A percentile compares a stretch with the other conserved stretches of the same genome.
phyloP scores from a whole-genome alignment of 2,329 filamentous ascomycete genomes.

The Coleophoma crateriformis region DNA sequence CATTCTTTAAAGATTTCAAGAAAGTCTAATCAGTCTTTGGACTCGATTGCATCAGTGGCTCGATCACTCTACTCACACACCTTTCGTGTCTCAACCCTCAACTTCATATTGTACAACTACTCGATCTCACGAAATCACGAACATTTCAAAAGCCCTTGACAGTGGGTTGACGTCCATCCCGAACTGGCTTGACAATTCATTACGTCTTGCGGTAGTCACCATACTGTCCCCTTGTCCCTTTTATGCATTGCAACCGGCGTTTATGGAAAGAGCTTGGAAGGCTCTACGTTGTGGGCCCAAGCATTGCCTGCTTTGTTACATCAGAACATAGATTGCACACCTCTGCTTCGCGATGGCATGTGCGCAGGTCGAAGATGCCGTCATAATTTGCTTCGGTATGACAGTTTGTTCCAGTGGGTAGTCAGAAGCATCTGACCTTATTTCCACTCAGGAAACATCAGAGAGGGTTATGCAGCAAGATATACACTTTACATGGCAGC shows the following conservation, averaged over 20 bases:
- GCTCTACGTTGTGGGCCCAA: slow-evolving; percentile 22
- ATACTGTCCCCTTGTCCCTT: slow-evolving; percentile 13
- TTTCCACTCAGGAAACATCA: neutral
- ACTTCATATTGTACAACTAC: slow-evolving; percentile 24
- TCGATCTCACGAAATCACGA: slow-evolving; percentile 25
- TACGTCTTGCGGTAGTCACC: slow-evolving; percentile 17
- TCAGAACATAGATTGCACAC: slow-evolving; percentile 28
- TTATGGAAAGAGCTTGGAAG: slow-evolving; percentile 16
- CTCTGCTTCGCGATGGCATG: slow-evolving; percentile 30
- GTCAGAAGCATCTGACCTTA: slow-evolving; percentile 1
- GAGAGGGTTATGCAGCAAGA: neutral
- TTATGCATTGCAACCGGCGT: slow-evolving; percentile 27
- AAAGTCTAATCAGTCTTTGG: slow-evolving; percentile 25
- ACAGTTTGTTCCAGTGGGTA: neutral
- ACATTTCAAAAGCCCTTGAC: slow-evolving; percentile 19
- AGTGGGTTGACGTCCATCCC: slow-evolving; percentile 9
- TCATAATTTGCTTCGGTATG: slow-evolving; percentile 29
- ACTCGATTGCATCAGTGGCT: slow-evolving; percentile 21
- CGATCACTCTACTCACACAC: slow-evolving; percentile 17
- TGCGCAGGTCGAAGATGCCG: slow-evolving; percentile 36
- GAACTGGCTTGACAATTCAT: slow-evolving; percentile 12
- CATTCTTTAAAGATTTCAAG: slow-evolving; percentile 26
- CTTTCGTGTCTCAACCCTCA: slow-evolving; percentile 23
- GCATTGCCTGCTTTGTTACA: slow-evolving; percentile 19
- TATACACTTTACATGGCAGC: neutral